Evolutionary conservation across 129 eudicot species (phyloP).

Genomic region (Smallanthus sonchifolius): DNA sequence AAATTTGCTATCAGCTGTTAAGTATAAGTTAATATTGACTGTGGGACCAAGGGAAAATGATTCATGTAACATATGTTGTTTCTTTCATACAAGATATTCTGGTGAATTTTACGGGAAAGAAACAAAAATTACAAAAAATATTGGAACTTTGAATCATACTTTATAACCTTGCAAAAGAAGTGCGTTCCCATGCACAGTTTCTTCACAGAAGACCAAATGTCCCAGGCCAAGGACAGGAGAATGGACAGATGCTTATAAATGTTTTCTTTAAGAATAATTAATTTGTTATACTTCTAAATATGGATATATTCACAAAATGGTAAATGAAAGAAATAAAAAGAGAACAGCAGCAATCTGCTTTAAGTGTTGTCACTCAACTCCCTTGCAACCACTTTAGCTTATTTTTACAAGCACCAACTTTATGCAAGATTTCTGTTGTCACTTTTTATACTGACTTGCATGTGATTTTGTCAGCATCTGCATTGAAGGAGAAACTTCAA

Average conservation of each 20-base stretch:
- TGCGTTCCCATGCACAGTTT: background rate
- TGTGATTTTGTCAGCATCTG: slow-evolving; percentile 64
- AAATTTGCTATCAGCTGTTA: background rate
- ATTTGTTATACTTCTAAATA: background rate
- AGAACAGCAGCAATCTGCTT: background rate
- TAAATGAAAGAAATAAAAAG: background rate
- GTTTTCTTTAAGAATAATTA: background rate
- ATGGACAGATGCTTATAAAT: background rate
- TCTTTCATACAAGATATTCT: background rate
- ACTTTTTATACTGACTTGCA: slow-evolving; percentile 28
- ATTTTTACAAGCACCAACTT: slow-evolving; percentile 12
- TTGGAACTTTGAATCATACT: slow-evolving; percentile 9
- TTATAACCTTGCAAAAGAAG: background rate
- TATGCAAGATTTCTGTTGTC: background rate
- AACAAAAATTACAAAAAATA: background rate
- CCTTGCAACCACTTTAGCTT: background rate
- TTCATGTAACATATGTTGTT: background rate
- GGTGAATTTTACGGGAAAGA: background rate
- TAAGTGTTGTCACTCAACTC: background rate
- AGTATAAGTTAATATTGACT: background rate
- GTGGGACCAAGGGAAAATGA: background rate
- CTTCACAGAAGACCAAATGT: background rate
- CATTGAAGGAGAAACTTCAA: slow-evolving; percentile 90
- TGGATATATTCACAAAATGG: background rate
- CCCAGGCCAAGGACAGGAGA: slow-evolving; percentile 2